phyloP scores from a whole-genome alignment of 192 early-diverging fungal genomes.

The Gamsiella multidivaricata region DNA sequence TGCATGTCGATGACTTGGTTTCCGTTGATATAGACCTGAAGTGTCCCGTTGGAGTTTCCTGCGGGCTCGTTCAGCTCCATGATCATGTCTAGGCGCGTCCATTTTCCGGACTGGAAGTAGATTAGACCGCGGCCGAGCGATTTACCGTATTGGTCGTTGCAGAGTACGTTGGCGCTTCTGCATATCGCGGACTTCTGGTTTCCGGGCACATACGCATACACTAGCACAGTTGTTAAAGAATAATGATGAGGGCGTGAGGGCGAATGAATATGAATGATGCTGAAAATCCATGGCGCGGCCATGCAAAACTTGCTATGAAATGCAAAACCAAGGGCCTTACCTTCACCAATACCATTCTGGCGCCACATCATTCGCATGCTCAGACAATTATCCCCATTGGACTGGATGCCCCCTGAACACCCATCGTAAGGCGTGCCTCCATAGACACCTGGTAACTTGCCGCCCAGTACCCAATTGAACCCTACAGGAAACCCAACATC shows the following conservation, averaged over 20 bases:
- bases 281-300: too few relatives aligned
- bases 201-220: slow-evolving; percentile 57
- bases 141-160: slow-evolving; percentile 58
- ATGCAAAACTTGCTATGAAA: background rate
- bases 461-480: slow-evolving; percentile 60
- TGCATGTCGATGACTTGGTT: slow-evolving; percentile 32
- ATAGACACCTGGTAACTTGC: slow-evolving; percentile 61
- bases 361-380: slow-evolving; percentile 65
- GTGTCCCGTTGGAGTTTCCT: slow-evolving; percentile 46
- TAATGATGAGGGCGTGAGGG: too few relatives aligned
- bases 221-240: slow-evolving; percentile 10
- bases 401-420: slow-evolving; percentile 58
- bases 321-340: slow-evolving; percentile 7
- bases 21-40: slow-evolving; percentile 57
- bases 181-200: slow-evolving; percentile 34
- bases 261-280: too few relatives aligned
- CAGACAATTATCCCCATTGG: slow-evolving; percentile 54
- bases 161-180: slow-evolving; percentile 22
- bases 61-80: slow-evolving; percentile 45
- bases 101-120: slow-evolving; percentile 46
- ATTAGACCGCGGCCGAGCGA: slow-evolving; percentile 60
- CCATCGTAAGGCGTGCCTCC: slow-evolving; percentile 54
- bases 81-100: slow-evolving; percentile 58
- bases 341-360: slow-evolving; percentile 46
- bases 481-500: slow-evolving; percentile 54